phyloP scores from a whole-genome alignment of 1,284 basidiomycete species.

The Phellopilus nigrolimitatus region DNA sequence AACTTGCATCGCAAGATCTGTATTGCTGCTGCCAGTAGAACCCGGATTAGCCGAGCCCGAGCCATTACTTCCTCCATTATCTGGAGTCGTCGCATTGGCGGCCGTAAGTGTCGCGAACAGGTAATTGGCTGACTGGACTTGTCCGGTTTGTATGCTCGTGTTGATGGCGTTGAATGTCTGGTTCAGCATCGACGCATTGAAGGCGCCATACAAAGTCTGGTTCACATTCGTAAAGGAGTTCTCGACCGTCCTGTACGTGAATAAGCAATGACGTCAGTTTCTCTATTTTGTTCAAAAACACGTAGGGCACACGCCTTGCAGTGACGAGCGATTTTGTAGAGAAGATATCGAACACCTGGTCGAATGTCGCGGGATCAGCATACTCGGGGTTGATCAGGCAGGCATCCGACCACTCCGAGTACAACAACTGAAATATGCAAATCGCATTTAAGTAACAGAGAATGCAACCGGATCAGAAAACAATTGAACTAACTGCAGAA shows the following conservation, averaged over 20 bases:
- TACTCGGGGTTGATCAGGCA: slow-evolving; percentile 76
- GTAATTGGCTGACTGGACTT: slow-evolving; percentile 48
- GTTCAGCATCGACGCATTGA: slow-evolving; percentile 57
- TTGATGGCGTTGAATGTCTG: slow-evolving; percentile 46
- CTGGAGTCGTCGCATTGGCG: slow-evolving; percentile 51
- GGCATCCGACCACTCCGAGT: slow-evolving; percentile 62
- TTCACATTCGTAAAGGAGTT: slow-evolving; percentile 37
- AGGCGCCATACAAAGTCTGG: slow-evolving; percentile 48
- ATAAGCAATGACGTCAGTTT: not conserved
- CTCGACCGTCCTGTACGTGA: slow-evolving; percentile 8
- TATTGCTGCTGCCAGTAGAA: slow-evolving; percentile 36
- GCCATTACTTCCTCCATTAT: slow-evolving; percentile 22
- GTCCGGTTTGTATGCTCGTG: slow-evolving; percentile 38
- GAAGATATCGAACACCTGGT: slow-evolving; percentile 78
- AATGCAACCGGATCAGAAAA: too few species aligned
- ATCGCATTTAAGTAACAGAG: too few species aligned
- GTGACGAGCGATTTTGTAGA: slow-evolving; percentile 48
- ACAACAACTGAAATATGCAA: slow-evolving; percentile 54
- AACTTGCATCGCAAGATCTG: slow-evolving; percentile 70
- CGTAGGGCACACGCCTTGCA: slow-evolving; percentile 33
- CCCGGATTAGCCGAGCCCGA: slow-evolving; percentile 11
- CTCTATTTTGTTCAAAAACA: not conserved
- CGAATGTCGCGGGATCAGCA: slow-evolving; percentile 56
- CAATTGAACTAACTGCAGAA: slow-evolving; percentile 64
- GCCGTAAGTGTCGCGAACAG: slow-evolving; percentile 66